These are phyloP conservation scores for Phoenix roebelenii DNA, from an alignment of 176 grass and related monocot genomes.

Conservation along the genomic window DNA sequence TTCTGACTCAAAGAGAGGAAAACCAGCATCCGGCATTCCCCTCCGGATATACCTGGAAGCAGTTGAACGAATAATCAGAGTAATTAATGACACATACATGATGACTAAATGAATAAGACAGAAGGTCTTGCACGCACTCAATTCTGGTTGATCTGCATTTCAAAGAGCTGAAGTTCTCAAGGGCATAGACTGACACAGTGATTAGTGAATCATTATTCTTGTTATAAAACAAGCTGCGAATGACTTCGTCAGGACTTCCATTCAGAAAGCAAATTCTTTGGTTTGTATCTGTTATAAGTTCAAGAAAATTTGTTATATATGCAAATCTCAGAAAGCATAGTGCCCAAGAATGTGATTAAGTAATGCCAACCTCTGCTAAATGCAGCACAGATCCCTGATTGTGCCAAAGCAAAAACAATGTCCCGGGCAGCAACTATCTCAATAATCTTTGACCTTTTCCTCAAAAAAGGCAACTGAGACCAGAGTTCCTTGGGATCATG, in stretches of 20 bases:
- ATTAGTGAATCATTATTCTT: conserved; percentile 90
- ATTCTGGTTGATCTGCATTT: conserved; percentile 81
- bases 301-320: conserved; percentile 7
- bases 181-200: conserved; percentile 83
- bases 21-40: conserved; percentile 77
- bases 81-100: not conserved
- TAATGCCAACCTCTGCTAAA: conserved; percentile 72
- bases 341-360: conserved; percentile 8
- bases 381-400: conserved; percentile 82
- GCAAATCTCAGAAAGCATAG: not conserved
- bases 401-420: conserved; percentile 78
- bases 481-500: conserved; percentile 73
- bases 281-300: conserved; percentile 56
- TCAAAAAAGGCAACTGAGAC: conserved; percentile 54
- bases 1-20: conserved; percentile 84
- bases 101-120: not conserved
- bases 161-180: conserved; percentile 75
- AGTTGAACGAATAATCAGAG: conserved; percentile 3
- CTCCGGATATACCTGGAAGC: conserved; percentile 73
- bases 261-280: conserved; percentile 85
- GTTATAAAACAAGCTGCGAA: conserved; percentile 94
- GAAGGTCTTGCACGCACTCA: conserved; percentile 38
- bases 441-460: conserved; percentile 93
- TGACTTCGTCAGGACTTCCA: conserved; percentile 81
- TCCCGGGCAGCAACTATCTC: conserved; percentile 81